Base-by-base conservation (phyloP, 768 basidiomycete genomes). In the Leccinum rimulosum region DNA sequence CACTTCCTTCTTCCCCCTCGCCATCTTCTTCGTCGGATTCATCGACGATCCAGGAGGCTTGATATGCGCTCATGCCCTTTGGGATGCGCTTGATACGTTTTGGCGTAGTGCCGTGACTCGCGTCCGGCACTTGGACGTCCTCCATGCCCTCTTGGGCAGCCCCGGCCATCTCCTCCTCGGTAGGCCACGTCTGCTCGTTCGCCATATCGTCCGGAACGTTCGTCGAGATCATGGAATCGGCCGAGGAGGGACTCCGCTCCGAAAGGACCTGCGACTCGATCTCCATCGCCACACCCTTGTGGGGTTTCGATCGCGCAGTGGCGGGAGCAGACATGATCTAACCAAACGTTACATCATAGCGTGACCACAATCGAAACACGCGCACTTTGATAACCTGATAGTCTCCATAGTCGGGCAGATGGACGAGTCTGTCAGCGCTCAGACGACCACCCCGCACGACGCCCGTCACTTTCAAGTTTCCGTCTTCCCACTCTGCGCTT, bases 111-210 rank as follows among this genome's bases (percentile, higher is more conserved):
- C 88, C 91, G 3, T 75, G 72, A 28, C 69, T 70, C 1, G 91
- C 91, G 61, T 89, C 88, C 2, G 90, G 86, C 15, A 91, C 69
- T 4, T 58, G 52, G 3, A 71, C 67, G 14, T 63, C 62, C 2
- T 57, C 52, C 49, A 56, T 54, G 14, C 54, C 57, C 15, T 70
- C 65, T 8, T n/a, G n/a, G 10, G 50, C 62, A 0, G 67, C 75
- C 6, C 74, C 81, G 22, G 77, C 77, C 87, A 98, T 92, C 71
- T 98, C 96, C 68, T 98, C 96, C 71, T 98, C 94, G 0, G 94
- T 96, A 1, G 96, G 96, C 95, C 96, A 98, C 0, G 96, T 99
- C 73, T 99, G 96, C 67, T 99, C 96, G 70, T 96, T 97, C 36
- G 82, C 85, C 74, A 97, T 81, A 57, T 92, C 87, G 66, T 98